Base-by-base conservation (phyloP, 441 rosid species). In the Bocquillonia castaneifolia region DNA sequence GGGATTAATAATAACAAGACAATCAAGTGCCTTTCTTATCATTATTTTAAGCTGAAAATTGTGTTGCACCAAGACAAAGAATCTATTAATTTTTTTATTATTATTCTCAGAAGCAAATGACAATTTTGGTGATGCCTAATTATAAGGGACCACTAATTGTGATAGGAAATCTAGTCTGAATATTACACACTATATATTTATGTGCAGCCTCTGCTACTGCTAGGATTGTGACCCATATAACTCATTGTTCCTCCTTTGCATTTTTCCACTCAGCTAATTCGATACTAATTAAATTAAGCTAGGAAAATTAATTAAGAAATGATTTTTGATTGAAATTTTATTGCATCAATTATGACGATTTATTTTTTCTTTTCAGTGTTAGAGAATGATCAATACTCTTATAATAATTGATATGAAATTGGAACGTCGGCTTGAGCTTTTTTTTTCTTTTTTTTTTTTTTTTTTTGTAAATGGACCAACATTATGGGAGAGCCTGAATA, bases 131-230 rank as follows among this genome's bases (percentile, higher is more conserved):
- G 36, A 61, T 52, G 42, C 58, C 47, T 5, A 22, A 26, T 31
- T 3, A 40, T 25, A 5, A 62, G 44, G 73, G 81, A 59, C 78
- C 74, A 45, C 25, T 3, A 31, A 20, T 13, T 32, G 25, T 15
- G 14, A 56, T 2, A 0, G 3, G 1, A 63, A 65, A 53, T 51
- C 8, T 64, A 64, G 22, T 52, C 10, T 32, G 42, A 63, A 31
- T 20, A n/a, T 59, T 22, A 36, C 28, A 20, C 1, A 12, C 5
- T n/a, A n/a, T n/a, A n/a, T 29, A 32, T 18, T 32, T 58, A 32
- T 58, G 44, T 32, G 26, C 26, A 58, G 22, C 20, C 25, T 40
- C n/a, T n/a, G n/a, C n/a, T n/a, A n/a, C 52, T 17, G 31, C 59
- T 6, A 13, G 52, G 54, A 58, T 58, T 8, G 45, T 14, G 63